These are phyloP conservation scores for Melanogaster broomeanus DNA, from an alignment of 768 basidiomycete genomes.

Conservation along the genomic window DNA sequence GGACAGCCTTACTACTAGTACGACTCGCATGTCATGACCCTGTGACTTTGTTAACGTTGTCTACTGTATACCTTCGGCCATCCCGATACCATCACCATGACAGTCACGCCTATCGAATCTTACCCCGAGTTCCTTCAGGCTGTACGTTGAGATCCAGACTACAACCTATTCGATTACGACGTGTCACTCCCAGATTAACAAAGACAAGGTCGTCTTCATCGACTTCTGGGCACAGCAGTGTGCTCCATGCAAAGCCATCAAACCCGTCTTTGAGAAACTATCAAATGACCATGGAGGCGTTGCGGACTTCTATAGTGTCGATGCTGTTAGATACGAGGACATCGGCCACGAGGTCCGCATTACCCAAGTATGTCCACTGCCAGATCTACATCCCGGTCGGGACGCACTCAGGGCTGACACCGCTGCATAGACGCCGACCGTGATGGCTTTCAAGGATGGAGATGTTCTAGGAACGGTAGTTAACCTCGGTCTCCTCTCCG, in stretches of 20 bases:
- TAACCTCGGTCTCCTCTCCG: neutral
- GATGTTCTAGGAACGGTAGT: neutral
- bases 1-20: too few relatives aligned
- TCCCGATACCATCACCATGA: neutral
- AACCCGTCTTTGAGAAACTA: neutral
- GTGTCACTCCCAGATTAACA: neutral
- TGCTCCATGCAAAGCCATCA: neutral
- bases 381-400: neutral
- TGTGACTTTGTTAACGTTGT: too few relatives aligned
- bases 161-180: neutral
- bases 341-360: slow-evolving; percentile 6
- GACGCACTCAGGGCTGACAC: neutral
- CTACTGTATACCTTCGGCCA: too few relatives aligned
- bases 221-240: slow-evolving; percentile 1
- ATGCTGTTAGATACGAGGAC: slow-evolving; percentile 50
- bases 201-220: neutral
- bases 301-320: slow-evolving; percentile 68
- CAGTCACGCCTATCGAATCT: slow-evolving; percentile 3
- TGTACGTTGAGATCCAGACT: neutral
- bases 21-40: too few relatives aligned
- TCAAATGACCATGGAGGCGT: slow-evolving; percentile 5
- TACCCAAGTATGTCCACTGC: neutral
- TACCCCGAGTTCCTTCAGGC: slow-evolving; percentile 1
- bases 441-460: neutral
- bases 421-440: neutral